These are phyloP conservation scores for Populus davidiana DNA, from an alignment of 345 rosid genomes.

Conservation along the genomic window DNA sequence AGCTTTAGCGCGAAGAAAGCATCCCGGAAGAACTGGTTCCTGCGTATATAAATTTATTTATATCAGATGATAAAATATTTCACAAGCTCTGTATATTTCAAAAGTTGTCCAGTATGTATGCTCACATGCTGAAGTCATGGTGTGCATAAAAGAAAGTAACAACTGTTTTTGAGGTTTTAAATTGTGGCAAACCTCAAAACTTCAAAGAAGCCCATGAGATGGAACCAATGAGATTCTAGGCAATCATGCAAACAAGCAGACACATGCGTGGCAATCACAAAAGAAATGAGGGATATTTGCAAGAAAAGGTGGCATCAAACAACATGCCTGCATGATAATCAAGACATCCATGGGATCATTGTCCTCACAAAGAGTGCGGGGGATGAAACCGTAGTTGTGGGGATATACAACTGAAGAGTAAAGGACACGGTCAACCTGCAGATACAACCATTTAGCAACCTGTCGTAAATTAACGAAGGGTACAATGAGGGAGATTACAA, in stretches of 20 bases:
- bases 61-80: neutral
- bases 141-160: neutral
- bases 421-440: constrained; percentile 36
- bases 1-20: constrained; percentile 37
- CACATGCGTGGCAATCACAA: neutral
- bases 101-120: neutral
- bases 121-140: neutral
- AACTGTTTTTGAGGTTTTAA: no score
- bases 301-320: neutral
- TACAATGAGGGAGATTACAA: neutral
- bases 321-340: constrained; percentile 31
- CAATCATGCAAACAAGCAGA: neutral
- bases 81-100: neutral
- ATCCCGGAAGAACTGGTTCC: constrained; percentile 39
- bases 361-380: constrained; percentile 36
- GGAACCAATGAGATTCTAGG: neutral
- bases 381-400: constrained; percentile 37
- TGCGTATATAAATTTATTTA: neutral
- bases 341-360: constrained; percentile 31
- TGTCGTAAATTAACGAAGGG: neutral
- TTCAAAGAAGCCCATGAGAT: neutral
- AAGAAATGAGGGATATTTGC: neutral
- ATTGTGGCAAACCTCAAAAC: neutral
- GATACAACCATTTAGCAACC: neutral
- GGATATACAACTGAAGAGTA: constrained; percentile 38